Base-by-base conservation (phyloP, 768 basidiomycete species). In the Calocera cornea region DNA sequence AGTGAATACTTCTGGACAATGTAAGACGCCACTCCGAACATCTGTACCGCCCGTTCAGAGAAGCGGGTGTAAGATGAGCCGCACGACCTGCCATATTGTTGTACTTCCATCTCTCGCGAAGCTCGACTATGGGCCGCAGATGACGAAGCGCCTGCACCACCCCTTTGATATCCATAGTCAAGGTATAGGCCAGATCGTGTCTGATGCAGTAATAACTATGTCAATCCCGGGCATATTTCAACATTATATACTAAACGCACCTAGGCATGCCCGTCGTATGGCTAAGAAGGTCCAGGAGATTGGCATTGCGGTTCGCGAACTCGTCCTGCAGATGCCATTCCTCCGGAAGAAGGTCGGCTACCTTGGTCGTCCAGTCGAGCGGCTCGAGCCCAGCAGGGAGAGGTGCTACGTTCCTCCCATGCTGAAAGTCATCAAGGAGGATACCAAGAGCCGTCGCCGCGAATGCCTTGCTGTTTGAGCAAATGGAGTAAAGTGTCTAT, bases 241-340 rank as follows among this genome's bases (percentile, higher is more conserved):
- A n/a, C n/a, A n/a, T n/a, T n/a, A n/a, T n/a, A n/a, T n/a, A n/a
- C n/a, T n/a, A n/a, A 27, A 68, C 71, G 2, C 24, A 80, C 80
- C 77, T 71, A 1, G 75, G 74, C 16, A 83, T 2, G 8, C 81
- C 82, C 31, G 79, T 76, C 14, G 77, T 73, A 29, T 81, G 81
- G 3, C 78, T 73, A 19, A 82, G 68, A 0, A 78, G 73, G 67
- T 82, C 81, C 3, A 73, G 71, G 12, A 82, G 8, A 60, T 74
- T 78, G 0, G 77, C 77, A 65, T 74, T 76, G 64, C 74, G 68
- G 12, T 72, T 77, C 0, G 80, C 79, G 76, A 77, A 80, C 19
- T 75, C 69, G 69, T 83, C 80, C 70, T 74, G 73, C 19, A 82
- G 75, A 65, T 71, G 64, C 81, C 82, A 83, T 24, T 78, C 75